phyloP scores from a whole-genome alignment of 441 rosid species.

The Arabidopsis lyrata region DNA sequence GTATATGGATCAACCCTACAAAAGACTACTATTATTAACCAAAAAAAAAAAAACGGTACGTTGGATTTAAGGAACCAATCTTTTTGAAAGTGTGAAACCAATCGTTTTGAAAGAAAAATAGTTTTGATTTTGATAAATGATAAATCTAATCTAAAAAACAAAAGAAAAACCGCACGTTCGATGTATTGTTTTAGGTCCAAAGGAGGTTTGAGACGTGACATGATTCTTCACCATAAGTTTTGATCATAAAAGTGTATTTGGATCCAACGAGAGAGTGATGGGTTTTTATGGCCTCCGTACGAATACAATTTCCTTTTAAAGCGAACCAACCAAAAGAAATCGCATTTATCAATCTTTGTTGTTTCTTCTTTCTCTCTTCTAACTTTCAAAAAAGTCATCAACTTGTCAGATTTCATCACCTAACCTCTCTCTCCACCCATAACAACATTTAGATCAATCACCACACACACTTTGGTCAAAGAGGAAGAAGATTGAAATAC shows the following conservation, averaged over 20 bases:
- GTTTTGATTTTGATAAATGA: slow-evolving; percentile 9
- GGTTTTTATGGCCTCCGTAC: slow-evolving; percentile 32
- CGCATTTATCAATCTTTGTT: slow-evolving; percentile 31
- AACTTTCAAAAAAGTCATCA: slow-evolving; percentile 43
- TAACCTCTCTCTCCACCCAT: slow-evolving; percentile 20
- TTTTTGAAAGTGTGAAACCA: background rate
- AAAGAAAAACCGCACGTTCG: slow-evolving; percentile 33
- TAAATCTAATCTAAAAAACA: background rate
- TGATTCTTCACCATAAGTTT: slow-evolving; percentile 40
- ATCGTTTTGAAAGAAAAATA: background rate
- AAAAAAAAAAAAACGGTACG: background rate
- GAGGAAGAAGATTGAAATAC: background rate
- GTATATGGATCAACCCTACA: slow-evolving; percentile 21
- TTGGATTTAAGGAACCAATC: background rate
- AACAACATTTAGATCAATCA: slow-evolving; percentile 27
- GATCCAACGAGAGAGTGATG: slow-evolving; percentile 37
- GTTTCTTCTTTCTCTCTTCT: slow-evolving; percentile 16
- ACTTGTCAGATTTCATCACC: slow-evolving; percentile 40
- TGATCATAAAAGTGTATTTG: slow-evolving; percentile 30
- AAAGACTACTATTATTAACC: background rate
- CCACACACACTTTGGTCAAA: slow-evolving; percentile 2
- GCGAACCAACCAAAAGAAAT: slow-evolving; percentile 35
- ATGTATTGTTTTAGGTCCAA: slow-evolving; percentile 14
- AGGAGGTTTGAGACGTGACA: slow-evolving; percentile 37
- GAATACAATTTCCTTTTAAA: slow-evolving; percentile 27